Conservation (phyloP, 1,284 basidiomycete species). For the Ustilago lituana region DNA sequence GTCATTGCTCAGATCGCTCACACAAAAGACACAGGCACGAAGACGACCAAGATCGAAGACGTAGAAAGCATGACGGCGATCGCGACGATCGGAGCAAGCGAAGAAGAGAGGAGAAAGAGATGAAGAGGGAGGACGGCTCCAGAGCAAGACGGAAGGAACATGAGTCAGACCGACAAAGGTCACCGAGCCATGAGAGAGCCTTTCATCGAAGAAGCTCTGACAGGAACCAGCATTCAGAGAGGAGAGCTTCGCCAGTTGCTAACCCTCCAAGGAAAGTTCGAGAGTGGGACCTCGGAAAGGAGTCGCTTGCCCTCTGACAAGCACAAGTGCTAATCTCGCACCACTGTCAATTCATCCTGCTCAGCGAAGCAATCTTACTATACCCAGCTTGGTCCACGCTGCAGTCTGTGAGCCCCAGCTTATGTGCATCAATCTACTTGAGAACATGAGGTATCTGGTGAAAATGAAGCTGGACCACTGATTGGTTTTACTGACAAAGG, state of each 20-base stretch:
- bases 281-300: conserved; percentile 44
- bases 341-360: too few relatives aligned
- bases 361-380: too few relatives aligned
- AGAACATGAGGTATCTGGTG: too few relatives aligned
- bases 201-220: background rate
- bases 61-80: background rate
- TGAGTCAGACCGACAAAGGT: background rate
- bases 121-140: too few relatives aligned
- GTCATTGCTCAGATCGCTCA: background rate
- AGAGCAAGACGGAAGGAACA: background rate
- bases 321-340: too few relatives aligned
- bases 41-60: background rate
- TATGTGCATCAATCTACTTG: background rate
- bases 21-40: background rate
- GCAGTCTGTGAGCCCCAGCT: too few relatives aligned
- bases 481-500: too few relatives aligned
- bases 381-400: too few relatives aligned
- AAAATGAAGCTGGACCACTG: too few relatives aligned
- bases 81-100: conserved; percentile 6
- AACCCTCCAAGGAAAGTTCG: conserved; percentile 17
- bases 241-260: background rate
- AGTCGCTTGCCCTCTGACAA: conserved; percentile 14
- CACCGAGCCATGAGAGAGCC: background rate
- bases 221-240: background rate
- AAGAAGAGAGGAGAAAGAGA: conserved; percentile 3